Conservation (phyloP, 352 stramenopile genomes). For the Thalassiosira exigua region DNA sequence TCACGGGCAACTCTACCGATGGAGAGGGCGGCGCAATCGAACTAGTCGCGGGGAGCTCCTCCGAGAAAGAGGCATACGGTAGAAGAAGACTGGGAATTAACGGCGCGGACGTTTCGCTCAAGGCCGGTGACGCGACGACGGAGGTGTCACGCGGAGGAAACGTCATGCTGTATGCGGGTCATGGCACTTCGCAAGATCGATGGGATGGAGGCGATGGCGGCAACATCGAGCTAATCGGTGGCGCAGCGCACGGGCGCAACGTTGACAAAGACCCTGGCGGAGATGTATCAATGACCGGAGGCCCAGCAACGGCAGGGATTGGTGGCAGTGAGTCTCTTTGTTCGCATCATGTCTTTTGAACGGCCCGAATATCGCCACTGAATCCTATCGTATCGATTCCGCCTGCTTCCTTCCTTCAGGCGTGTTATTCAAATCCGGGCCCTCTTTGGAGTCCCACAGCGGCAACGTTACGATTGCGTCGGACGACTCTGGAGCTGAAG, state of each 20-base stretch:
- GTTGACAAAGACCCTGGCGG: constrained; percentile 45
- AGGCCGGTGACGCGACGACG: constrained; percentile 21
- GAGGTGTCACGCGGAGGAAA: constrained; percentile 19
- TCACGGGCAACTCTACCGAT: constrained; percentile 33
- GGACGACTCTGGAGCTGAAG: constrained; percentile 43
- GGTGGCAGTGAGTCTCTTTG: no score
- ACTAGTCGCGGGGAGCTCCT: constrained; percentile 27
- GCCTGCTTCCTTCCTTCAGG: no score
- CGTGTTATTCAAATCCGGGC: constrained; percentile 54
- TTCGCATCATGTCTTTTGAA: no score
- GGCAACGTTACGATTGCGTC: constrained; percentile 60
- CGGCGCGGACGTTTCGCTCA: constrained; percentile 35
- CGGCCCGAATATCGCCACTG: no score
- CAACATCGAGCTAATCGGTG: constrained; percentile 69
- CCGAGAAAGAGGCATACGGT: background rate
- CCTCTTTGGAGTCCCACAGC: constrained; percentile 38
- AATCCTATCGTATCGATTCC: no score
- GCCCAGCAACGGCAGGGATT: constrained; percentile 24
- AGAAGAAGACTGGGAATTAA: constrained; percentile 13
- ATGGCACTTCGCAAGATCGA: constrained; percentile 23
- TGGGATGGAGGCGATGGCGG: constrained; percentile 57
- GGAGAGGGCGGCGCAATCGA: constrained; percentile 42
- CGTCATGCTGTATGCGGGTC: constrained; percentile 41
- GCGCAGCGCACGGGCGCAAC: constrained; percentile 37
- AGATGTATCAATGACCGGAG: constrained; percentile 48